Conservation (phyloP, 768 basidiomycete genomes). For the Russula earlei region DNA sequence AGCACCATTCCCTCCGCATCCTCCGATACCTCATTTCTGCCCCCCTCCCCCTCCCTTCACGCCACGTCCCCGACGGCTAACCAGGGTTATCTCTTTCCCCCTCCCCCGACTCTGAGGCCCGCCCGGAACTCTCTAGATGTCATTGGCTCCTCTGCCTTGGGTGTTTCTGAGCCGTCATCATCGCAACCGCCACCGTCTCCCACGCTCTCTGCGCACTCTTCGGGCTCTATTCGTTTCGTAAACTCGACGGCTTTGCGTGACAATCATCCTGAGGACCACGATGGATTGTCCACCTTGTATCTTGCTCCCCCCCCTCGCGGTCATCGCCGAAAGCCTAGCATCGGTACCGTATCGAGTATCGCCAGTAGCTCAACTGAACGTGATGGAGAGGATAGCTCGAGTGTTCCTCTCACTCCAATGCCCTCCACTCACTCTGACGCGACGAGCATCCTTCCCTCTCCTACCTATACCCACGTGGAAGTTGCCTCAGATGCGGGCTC, state of each 20-base stretch:
- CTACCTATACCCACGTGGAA: conserved; percentile 32
- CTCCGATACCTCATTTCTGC: not conserved
- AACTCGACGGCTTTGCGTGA: conserved; percentile 52
- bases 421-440: conserved; percentile 27
- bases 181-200: conserved; percentile 58
- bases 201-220: conserved; percentile 47
- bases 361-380: conserved; percentile 38
- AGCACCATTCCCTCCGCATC: not conserved
- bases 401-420: conserved; percentile 18
- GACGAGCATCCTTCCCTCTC: conserved; percentile 29
- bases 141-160: conserved; percentile 23
- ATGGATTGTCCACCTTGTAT: conserved; percentile 42
- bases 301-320: conserved; percentile 30
- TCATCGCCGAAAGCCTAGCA: conserved; percentile 50
- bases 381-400: conserved; percentile 17
- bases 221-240: conserved; percentile 50
- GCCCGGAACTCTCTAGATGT: conserved; percentile 28
- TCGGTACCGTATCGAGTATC: conserved; percentile 44
- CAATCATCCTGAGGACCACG: conserved; percentile 53
- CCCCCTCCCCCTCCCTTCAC: not conserved
- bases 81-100: conserved; percentile 9
- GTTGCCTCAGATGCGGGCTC: conserved; percentile 25
- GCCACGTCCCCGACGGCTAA: conserved; percentile 4
- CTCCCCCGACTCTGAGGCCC: conserved; percentile 11
- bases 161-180: conserved; percentile 32